Evolutionary conservation across 176 grass and related monocot species (phyloP).

Genomic region (Secale cereale): DNA sequence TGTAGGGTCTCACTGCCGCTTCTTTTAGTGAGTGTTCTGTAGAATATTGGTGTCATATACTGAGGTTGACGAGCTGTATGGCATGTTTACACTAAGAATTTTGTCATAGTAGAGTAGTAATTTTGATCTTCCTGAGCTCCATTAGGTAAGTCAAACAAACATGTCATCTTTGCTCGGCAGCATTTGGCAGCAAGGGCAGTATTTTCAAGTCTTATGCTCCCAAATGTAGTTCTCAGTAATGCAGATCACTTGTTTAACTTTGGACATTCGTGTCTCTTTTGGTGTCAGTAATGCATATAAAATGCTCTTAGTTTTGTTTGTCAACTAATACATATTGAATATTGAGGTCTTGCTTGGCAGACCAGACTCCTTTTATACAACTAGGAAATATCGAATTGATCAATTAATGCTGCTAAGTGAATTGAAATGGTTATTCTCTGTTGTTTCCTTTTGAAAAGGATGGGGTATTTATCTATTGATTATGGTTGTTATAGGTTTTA

Average conservation of each 20-base stretch:
- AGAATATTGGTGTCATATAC: neutral
- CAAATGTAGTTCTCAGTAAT: neutral
- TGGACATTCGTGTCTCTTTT: neutral
- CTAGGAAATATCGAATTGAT: neutral
- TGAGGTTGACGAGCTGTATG: neutral
- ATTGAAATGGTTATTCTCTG: neutral
- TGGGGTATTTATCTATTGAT: constrained; percentile 34
- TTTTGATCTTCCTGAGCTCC: neutral
- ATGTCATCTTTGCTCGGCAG: neutral
- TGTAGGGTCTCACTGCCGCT: neutral
- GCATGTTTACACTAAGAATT: neutral
- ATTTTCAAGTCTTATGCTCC: neutral
- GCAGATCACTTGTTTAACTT: neutral
- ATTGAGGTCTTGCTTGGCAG: neutral
- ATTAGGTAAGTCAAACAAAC: neutral
- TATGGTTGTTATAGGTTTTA: constrained; percentile 52
- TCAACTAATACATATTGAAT: neutral
- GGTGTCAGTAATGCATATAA: neutral
- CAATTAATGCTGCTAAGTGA: neutral
- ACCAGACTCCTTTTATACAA: neutral
- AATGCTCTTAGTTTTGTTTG: neutral
- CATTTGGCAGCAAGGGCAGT: neutral
- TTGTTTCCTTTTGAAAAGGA: neutral
- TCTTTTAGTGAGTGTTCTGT: neutral
- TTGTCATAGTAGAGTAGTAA: neutral